These are phyloP conservation scores for Immersiella caudata DNA, from an alignment of 495 filamentous ascomycete species.

Conservation along the genomic window DNA sequence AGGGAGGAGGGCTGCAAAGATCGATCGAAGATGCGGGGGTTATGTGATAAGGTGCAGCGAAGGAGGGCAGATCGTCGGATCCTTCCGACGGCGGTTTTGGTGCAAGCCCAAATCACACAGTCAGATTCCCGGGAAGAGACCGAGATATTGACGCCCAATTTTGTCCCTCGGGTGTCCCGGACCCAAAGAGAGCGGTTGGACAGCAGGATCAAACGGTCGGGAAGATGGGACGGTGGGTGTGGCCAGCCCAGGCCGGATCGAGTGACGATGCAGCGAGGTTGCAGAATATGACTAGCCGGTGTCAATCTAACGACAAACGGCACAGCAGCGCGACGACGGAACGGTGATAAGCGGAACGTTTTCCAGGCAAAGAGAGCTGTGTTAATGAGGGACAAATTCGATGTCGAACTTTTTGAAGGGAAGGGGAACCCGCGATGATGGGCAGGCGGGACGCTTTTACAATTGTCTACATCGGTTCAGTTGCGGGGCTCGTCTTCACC, in stretches of 20 bases:
- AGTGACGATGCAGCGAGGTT: background rate
- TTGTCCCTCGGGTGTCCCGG: background rate
- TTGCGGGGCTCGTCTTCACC: background rate
- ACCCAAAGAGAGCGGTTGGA: background rate
- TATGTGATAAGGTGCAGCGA: background rate
- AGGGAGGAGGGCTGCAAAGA: background rate
- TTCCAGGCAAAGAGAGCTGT: background rate
- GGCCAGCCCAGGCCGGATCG: background rate
- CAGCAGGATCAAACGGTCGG: background rate
- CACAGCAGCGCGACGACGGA: background rate
- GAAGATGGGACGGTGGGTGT: background rate
- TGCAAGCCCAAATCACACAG: background rate
- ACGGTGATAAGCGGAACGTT: background rate
- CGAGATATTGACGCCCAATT: background rate
- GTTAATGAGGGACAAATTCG: background rate
- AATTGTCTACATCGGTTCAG: background rate
- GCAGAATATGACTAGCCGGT: background rate
- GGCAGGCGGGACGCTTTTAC: background rate
- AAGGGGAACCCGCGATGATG: background rate
- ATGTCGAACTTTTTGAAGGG: background rate
- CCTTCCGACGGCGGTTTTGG: constrained; percentile 1
- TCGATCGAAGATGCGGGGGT: background rate
- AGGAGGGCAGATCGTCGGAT: background rate
- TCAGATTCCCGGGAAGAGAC: background rate
- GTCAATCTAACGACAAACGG: background rate